Evolutionary conservation across 2,329 filamentous ascomycete genomes (phyloP).

Genomic region (Alternaria triticina): DNA sequence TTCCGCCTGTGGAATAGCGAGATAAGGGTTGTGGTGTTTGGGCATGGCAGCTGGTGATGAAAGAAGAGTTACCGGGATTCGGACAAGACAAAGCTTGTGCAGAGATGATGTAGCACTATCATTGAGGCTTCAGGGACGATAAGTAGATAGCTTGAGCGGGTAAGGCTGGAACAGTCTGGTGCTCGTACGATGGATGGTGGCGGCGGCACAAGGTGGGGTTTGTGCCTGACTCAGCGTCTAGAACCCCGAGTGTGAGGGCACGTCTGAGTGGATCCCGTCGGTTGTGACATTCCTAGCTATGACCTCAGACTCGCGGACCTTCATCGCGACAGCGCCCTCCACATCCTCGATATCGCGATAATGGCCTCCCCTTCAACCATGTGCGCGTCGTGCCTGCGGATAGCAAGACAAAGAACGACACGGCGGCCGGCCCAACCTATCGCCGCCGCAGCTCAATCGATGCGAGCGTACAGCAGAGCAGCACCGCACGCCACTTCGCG

Average conservation of each 20-base stretch:
- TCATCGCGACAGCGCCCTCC: neutral
- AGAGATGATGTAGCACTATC: neutral
- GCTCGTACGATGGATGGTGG: slow-evolving; percentile 19
- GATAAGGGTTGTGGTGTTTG: slow-evolving; percentile 32
- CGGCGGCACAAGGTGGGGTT: slow-evolving; percentile 15
- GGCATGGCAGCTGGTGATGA: slow-evolving; percentile 28
- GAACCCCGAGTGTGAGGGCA: slow-evolving; percentile 5
- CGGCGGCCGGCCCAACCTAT: neutral
- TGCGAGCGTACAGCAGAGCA: slow-evolving; percentile 29
- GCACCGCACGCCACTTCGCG: slow-evolving; percentile 27
- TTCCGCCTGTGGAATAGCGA: slow-evolving; percentile 20
- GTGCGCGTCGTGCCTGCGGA: slow-evolving; percentile 41
- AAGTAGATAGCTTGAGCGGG: slow-evolving; percentile 12
- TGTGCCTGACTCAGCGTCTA: slow-evolving; percentile 22
- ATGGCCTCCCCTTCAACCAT: slow-evolving; percentile 39
- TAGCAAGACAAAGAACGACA: slow-evolving; percentile 15
- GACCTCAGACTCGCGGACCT: slow-evolving; percentile 17
- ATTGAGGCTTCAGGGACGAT: slow-evolving; percentile 6
- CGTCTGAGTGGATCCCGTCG: slow-evolving; percentile 17
- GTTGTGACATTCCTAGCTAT: slow-evolving; percentile 14
- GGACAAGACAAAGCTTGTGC: neutral
- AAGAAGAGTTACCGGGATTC: neutral
- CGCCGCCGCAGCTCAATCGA: slow-evolving; percentile 2
- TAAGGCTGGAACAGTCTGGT: slow-evolving; percentile 10
- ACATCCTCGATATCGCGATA: neutral